Conservation (phyloP, 202 grass and related monocot species). For the Tripidium arundinaceum region DNA sequence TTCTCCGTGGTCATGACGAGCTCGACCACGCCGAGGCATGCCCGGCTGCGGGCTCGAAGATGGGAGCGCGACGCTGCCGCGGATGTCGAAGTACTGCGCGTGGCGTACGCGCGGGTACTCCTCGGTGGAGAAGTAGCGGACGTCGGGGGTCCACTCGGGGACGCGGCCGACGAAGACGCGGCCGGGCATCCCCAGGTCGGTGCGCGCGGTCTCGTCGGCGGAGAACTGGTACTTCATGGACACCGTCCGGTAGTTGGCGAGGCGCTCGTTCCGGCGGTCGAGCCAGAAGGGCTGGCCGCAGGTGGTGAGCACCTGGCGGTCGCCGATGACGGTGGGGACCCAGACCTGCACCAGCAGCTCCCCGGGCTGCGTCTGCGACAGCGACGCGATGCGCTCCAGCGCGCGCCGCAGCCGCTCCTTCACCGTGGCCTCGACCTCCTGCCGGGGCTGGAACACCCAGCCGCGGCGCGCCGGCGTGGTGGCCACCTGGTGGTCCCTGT, state of each 20-base stretch:
- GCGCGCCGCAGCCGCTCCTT: slow-evolving; percentile 61
- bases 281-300: slow-evolving; percentile 77
- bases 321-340: slow-evolving; percentile 63
- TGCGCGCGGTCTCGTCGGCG: slow-evolving; percentile 54
- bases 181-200: slow-evolving; percentile 60
- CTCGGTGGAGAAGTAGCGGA: slow-evolving; percentile 66
- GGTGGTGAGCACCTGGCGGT: slow-evolving; percentile 78
- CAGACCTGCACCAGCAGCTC: slow-evolving; percentile 79
- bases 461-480: neutral
- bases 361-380: slow-evolving; percentile 37
- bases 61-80: slow-evolving; percentile 71
- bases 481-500: neutral
- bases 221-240: slow-evolving; percentile 82
- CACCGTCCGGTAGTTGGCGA: slow-evolving; percentile 56
- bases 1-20: slow-evolving; percentile 82
- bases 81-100: slow-evolving; percentile 65
- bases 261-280: slow-evolving; percentile 44
- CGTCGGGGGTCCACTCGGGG: slow-evolving; percentile 97
- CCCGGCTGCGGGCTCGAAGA: slow-evolving; percentile 57
- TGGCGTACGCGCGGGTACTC: slow-evolving; percentile 81
- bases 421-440: slow-evolving; percentile 4
- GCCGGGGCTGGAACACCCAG: slow-evolving; percentile 29
- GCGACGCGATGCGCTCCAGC: slow-evolving; percentile 58
- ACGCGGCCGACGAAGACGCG: slow-evolving; percentile 86
- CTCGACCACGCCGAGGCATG: slow-evolving; percentile 86